Conservation (phyloP, 345 rosid species). For the Eutrema japonicum region DNA sequence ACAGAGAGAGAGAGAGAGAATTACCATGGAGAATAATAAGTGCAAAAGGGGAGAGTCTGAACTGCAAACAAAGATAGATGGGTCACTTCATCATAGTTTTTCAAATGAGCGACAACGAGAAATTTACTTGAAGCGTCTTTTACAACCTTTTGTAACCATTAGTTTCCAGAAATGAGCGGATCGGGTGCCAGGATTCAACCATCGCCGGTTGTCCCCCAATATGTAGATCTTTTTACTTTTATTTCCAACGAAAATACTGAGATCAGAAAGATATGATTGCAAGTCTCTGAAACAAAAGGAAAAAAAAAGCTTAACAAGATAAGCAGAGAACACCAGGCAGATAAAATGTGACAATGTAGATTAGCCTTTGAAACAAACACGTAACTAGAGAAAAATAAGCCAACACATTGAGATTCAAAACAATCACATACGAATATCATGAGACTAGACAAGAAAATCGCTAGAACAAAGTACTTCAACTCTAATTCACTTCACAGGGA, state of each 20-base stretch:
- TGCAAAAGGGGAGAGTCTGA: conserved; percentile 97
- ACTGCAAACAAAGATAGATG: conserved; percentile 56
- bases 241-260: conserved; percentile 70
- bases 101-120: not conserved
- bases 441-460: conserved; percentile 10
- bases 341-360: conserved; percentile 14
- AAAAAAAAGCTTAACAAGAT: conserved; percentile 24
- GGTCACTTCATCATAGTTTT: conserved; percentile 18
- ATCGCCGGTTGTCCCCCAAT: conserved; percentile 92
- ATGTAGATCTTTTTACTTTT: conserved; percentile 83
- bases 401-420: not conserved
- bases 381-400: conserved; percentile 1
- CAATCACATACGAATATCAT: not conserved
- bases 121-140: conserved; percentile 7
- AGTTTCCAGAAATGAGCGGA: conserved; percentile 91
- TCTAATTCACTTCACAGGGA: too few relatives aligned
- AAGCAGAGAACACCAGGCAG: conserved; percentile 23
- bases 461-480: not conserved
- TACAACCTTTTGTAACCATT: conserved; percentile 96
- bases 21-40: too few relatives aligned
- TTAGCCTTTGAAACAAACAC: conserved; percentile 25
- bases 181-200: conserved; percentile 70
- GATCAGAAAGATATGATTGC: conserved; percentile 97
- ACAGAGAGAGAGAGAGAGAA: too few relatives aligned
- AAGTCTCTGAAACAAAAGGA: conserved; percentile 65